A percentile compares a stretch with the other conserved stretches of the same genome.
These are phyloP conservation scores for Russula sp. DNA, from an alignment of 768 basidiomycete genomes.

Conservation along the genomic window DNA sequence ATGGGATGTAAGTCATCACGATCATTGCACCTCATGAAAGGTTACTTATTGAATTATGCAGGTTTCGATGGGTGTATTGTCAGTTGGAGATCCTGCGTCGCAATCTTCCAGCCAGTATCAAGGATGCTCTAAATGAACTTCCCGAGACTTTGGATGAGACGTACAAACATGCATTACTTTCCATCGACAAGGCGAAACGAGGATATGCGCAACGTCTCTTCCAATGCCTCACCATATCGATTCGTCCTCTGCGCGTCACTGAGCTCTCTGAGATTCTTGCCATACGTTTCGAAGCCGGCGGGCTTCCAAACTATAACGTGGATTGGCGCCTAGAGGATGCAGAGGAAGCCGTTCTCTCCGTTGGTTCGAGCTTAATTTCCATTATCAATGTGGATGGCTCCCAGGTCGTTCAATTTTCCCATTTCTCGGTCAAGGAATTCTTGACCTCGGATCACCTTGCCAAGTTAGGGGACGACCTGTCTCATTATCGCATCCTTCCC, in stretches of 20 bases:
- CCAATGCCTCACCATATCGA: background rate
- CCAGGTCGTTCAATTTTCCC: conserved; percentile 2
- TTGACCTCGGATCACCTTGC: conserved; percentile 1
- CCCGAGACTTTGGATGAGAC: conserved; percentile 1
- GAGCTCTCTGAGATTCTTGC: conserved; percentile 7
- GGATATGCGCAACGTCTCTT: background rate
- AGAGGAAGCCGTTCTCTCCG: conserved; percentile 4
- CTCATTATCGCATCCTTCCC: background rate
- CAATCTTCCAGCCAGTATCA: background rate
- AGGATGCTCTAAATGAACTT: background rate
- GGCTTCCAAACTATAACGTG: background rate
- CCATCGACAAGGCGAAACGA: background rate
- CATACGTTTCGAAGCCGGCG: background rate
- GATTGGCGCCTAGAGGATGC: background rate
- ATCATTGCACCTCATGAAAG: background rate
- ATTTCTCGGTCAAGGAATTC: conserved; percentile 10
- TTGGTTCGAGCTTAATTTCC: conserved; percentile 1
- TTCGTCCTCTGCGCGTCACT: conserved; percentile 2
- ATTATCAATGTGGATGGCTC: background rate
- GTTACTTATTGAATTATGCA: background rate
- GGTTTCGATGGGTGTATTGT: conserved; percentile 8
- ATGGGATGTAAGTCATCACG: conserved; percentile 7
- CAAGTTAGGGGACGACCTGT: background rate
- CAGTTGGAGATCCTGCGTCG: background rate
- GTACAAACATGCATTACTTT: background rate